Conservation (phyloP, 169 alveolate genomes). For the Eimeria nieschulzi region DNA sequence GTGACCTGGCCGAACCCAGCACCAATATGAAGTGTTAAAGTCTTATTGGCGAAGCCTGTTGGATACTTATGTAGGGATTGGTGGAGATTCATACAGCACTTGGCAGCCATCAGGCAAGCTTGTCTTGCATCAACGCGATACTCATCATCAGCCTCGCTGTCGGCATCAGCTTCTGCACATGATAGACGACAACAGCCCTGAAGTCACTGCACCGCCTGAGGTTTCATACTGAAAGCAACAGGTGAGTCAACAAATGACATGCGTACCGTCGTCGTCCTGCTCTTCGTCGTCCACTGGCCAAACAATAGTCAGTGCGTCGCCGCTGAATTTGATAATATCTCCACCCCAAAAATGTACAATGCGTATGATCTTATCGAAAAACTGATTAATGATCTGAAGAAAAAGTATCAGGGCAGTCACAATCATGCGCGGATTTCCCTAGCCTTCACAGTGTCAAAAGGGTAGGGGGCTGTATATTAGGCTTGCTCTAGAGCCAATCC, state of each 20-base stretch:
- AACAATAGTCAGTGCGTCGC: conserved; percentile 86
- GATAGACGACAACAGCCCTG: no score
- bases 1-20: conserved; percentile 84
- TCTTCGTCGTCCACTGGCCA: conserved; percentile 89
- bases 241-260: not conserved
- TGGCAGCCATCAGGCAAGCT: conserved; percentile 79
- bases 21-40: conserved; percentile 83
- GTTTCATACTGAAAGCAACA: not conserved
- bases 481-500: no score
- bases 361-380: conserved; percentile 81
- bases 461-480: no score
- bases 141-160: conserved; percentile 41
- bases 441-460: no score
- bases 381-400: conserved; percentile 78
- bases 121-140: conserved; percentile 70
- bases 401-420: not conserved
- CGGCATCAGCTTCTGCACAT: not conserved
- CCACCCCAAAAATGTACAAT: conserved; percentile 86
- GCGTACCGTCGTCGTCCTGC: conserved; percentile 9
- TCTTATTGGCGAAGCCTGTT: conserved; percentile 78
- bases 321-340: conserved; percentile 87
- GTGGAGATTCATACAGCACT: conserved; percentile 84
- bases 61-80: conserved; percentile 80
- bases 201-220: no score
- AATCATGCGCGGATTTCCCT: no score